phyloP scores from a whole-genome alignment of 768 basidiomycete genomes.

The Trametes cubensis region DNA sequence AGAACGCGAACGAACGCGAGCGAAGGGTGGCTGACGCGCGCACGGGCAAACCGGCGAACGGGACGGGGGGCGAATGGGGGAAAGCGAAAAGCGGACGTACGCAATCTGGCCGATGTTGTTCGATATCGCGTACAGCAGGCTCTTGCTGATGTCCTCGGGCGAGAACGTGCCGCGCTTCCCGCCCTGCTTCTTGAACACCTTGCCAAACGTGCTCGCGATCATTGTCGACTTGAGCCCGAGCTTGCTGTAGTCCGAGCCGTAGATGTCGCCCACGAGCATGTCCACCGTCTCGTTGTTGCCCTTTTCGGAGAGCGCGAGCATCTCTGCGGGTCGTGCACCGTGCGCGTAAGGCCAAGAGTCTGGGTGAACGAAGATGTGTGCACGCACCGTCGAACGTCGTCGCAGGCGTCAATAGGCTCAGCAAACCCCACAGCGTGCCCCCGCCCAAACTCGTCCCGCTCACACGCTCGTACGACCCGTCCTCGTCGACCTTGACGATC shows the following conservation, averaged over 20 bases:
- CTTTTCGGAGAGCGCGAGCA: slow-evolving; percentile 90
- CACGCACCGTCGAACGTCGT: slow-evolving; percentile 92
- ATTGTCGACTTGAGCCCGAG: slow-evolving; percentile 96
- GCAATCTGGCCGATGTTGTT: slow-evolving; percentile 99
- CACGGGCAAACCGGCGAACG: too few species aligned
- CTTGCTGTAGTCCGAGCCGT: slow-evolving; percentile 94
- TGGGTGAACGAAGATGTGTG: background rate
- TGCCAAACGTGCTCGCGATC: slow-evolving; percentile 98
- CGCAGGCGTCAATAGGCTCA: slow-evolving; percentile 94
- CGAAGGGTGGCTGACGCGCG: background rate
- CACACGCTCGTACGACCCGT: slow-evolving; percentile 94
- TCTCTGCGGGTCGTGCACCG: slow-evolving; percentile 59
- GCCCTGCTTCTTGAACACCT: slow-evolving; percentile 93
- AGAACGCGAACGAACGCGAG: background rate
- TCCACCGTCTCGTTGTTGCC: slow-evolving; percentile 95
- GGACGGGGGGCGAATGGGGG: too few species aligned
- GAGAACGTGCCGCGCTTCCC: slow-evolving; percentile 77
- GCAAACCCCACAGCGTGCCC: slow-evolving; percentile 94
- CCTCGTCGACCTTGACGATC: slow-evolving; percentile 95
- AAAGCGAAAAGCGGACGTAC: slow-evolving; percentile 54
- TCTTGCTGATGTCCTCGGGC: slow-evolving; percentile 92
- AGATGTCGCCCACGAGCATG: slow-evolving; percentile 99
- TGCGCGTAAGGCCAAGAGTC: slow-evolving; percentile 1
- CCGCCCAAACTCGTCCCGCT: slow-evolving; percentile 97
- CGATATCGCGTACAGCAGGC: slow-evolving; percentile 92